These are phyloP conservation scores for Pseudocercospora ulei DNA, from an alignment of 2,329 filamentous ascomycete species.

Conservation along the genomic window DNA sequence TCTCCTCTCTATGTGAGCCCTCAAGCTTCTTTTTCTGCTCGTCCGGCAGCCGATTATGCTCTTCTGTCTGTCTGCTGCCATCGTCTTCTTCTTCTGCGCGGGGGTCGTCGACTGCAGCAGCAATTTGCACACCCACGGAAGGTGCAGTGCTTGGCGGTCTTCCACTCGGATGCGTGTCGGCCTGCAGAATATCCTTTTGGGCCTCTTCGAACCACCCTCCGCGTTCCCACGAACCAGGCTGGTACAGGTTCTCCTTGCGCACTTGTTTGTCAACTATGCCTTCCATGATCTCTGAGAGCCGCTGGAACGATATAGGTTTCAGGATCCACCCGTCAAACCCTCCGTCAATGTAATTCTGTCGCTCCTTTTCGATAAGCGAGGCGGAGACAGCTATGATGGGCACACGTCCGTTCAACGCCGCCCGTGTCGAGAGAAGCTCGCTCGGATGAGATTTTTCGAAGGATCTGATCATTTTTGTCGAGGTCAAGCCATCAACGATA, in stretches of 20 bases:
- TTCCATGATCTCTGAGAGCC: constrained; percentile 57
- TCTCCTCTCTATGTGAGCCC: constrained; percentile 25
- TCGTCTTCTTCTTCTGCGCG: constrained; percentile 30
- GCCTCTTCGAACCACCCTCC: constrained; percentile 68
- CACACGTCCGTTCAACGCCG: constrained; percentile 53
- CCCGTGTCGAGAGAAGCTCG: constrained; percentile 50
- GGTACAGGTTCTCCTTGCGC: constrained; percentile 56
- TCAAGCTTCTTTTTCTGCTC: constrained; percentile 21
- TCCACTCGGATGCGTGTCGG: constrained; percentile 33
- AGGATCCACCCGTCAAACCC: constrained; percentile 89
- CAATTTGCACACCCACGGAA: constrained; percentile 29
- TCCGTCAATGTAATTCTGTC: constrained; percentile 58
- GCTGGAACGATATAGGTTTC: constrained; percentile 74
- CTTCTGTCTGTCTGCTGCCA: constrained; percentile 29
- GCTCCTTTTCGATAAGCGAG: constrained; percentile 62
- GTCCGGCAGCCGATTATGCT: constrained; percentile 30
- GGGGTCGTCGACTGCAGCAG: constrained; percentile 31
- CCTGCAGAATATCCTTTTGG: constrained; percentile 35
- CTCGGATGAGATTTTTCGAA: constrained; percentile 51
- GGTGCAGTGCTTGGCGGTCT: constrained; percentile 22
- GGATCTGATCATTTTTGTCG: constrained; percentile 72
- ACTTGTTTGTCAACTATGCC: constrained; percentile 56
- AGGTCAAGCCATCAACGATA: constrained; percentile 73
- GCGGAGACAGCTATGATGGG: constrained; percentile 84
- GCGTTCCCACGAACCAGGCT: constrained; percentile 65